These are phyloP conservation scores for Cylindrodendrum hubeiense DNA, from an alignment of 2,329 filamentous ascomycete species.

Conservation along the genomic window DNA sequence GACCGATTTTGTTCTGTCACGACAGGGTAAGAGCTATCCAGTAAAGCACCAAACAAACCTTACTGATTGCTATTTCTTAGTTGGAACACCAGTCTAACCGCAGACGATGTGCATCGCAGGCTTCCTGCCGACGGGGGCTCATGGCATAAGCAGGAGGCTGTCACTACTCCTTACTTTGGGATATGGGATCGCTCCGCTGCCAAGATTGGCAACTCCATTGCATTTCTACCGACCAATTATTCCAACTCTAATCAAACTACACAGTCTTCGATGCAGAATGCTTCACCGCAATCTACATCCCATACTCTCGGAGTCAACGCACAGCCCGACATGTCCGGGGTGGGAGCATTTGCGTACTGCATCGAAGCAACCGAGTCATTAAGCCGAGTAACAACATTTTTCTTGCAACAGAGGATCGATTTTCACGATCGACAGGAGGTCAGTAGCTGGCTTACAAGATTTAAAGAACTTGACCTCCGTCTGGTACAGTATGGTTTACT, in stretches of 20 bases:
- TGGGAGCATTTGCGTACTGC: slow-evolving; percentile 53
- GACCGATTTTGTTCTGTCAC: slow-evolving; percentile 24
- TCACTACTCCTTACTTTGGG: slow-evolving; percentile 15
- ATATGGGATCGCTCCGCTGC: slow-evolving; percentile 23
- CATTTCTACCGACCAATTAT: slow-evolving; percentile 7
- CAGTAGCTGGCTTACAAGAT: slow-evolving; percentile 55
- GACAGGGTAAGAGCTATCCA: slow-evolving; percentile 3
- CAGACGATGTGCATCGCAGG: slow-evolving; percentile 12
- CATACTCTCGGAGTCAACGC: neutral
- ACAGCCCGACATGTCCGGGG: slow-evolving; percentile 16
- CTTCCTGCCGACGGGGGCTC: slow-evolving; percentile 16
- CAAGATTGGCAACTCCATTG: slow-evolving; percentile 21
- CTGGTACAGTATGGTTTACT: slow-evolving; percentile 11
- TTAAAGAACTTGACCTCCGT: slow-evolving; percentile 37
- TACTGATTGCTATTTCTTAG: neutral
- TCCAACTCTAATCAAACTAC: slow-evolving; percentile 3
- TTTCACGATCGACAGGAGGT: slow-evolving; percentile 50
- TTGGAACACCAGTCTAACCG: slow-evolving; percentile 21
- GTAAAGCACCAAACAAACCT: neutral
- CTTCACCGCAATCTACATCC: slow-evolving; percentile 9
- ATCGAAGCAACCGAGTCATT: slow-evolving; percentile 59
- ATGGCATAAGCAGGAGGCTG: slow-evolving; percentile 16
- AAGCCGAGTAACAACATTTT: slow-evolving; percentile 55
- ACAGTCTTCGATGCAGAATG: neutral
- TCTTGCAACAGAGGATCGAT: slow-evolving; percentile 56